Percentiles rank a stretch among this genome's conserved stretches.
These are phyloP conservation scores for Pichia scutulata DNA, from an alignment of 805 yeast species.

Conservation along the genomic window DNA sequence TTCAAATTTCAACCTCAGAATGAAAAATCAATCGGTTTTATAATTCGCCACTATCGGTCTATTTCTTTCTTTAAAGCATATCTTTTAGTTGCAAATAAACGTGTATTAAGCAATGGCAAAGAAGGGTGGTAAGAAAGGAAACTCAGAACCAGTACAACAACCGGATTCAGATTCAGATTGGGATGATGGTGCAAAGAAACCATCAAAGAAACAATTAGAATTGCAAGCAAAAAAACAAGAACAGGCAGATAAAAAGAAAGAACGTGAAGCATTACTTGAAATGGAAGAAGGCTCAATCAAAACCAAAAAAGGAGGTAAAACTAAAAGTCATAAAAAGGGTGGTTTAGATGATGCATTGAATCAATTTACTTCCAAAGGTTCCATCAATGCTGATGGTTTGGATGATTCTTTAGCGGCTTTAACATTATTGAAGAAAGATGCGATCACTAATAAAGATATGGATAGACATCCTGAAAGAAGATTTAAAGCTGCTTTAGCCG, in stretches of 20 bases:
- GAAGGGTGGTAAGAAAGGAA: constrained; percentile 7
- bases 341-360: constrained; percentile 64
- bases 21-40: background rate
- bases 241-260: constrained; percentile 74
- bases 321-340: constrained; percentile 45
- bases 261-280: constrained; percentile 63
- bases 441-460: constrained; percentile 51
- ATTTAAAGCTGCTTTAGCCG: constrained; percentile 70
- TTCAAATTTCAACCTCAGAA: background rate
- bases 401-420: constrained; percentile 76
- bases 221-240: constrained; percentile 65
- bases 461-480: constrained; percentile 89
- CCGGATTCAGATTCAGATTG: constrained; percentile 48
- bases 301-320: constrained; percentile 58
- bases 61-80: background rate
- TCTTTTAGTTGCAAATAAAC: background rate
- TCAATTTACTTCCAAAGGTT: constrained; percentile 30
- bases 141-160: constrained; percentile 14
- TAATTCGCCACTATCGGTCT: background rate
- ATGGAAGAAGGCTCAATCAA: constrained; percentile 46
- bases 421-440: constrained; percentile 52
- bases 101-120: no score
- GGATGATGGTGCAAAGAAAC: constrained; percentile 66
- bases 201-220: constrained; percentile 61
- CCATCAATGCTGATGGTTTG: constrained; percentile 64